phyloP scores from a whole-genome alignment of 768 basidiomycete genomes.

The Termitomyces heimii region DNA sequence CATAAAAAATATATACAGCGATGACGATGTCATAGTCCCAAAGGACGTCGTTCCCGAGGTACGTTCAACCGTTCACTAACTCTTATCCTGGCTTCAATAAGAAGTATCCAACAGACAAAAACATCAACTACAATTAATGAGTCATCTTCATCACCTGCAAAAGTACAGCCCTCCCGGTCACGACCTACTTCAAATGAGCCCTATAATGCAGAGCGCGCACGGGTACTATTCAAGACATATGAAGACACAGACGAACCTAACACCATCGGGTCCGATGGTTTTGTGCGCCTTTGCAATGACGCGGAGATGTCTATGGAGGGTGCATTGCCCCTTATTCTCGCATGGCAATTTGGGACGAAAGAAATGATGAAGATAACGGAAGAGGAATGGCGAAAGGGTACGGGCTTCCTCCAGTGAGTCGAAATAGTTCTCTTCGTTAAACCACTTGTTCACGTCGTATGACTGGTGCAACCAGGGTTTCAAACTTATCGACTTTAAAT shows the following conservation, averaged over 20 bases:
- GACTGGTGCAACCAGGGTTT: slow-evolving; percentile 22
- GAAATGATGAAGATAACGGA: slow-evolving; percentile 71
- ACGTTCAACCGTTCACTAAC: slow-evolving; percentile 1
- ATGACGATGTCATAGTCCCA: slow-evolving; percentile 30
- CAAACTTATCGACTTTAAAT: slow-evolving; percentile 42
- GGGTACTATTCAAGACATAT: slow-evolving; percentile 55
- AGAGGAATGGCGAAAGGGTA: slow-evolving; percentile 67
- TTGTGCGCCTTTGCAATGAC: slow-evolving; percentile 65
- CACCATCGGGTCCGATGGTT: slow-evolving; percentile 67
- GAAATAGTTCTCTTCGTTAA: not conserved
- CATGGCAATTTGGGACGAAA: slow-evolving; percentile 66
- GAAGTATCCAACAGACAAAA: slow-evolving; percentile 1
- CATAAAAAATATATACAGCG: slow-evolving; percentile 41
- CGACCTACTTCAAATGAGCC: slow-evolving; percentile 21
- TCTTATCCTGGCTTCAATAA: not conserved
- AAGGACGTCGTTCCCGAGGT: slow-evolving; percentile 25
- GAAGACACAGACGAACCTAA: slow-evolving; percentile 48
- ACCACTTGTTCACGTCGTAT: not conserved
- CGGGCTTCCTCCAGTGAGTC: slow-evolving; percentile 30
- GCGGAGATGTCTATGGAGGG: slow-evolving; percentile 72
- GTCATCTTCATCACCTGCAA: slow-evolving; percentile 14
- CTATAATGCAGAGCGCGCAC: slow-evolving; percentile 47
- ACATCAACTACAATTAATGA: slow-evolving; percentile 5
- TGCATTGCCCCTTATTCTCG: slow-evolving; percentile 60
- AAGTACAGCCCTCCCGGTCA: slow-evolving; percentile 12